Conservation (phyloP, 2,329 filamentous ascomycete genomes). For the Xylariaceae sp. region DNA sequence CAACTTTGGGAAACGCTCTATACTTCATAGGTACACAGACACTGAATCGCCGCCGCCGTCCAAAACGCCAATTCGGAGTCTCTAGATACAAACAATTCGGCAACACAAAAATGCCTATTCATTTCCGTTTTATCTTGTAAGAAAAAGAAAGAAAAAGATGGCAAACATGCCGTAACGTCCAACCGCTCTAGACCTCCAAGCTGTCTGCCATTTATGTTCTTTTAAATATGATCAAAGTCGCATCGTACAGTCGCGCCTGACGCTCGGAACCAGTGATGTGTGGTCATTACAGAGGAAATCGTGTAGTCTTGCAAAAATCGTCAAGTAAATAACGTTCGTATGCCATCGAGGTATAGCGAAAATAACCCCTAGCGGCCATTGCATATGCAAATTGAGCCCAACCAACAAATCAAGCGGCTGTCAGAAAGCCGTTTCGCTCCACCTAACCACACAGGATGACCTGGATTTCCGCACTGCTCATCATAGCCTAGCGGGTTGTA, state of each 20-base stretch:
- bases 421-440: slow-evolving; percentile 3
- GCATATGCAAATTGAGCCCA: slow-evolving; percentile 9
- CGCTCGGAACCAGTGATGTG: slow-evolving; percentile 7
- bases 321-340: slow-evolving; percentile 17
- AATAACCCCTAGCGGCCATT: slow-evolving; percentile 1
- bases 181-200: slow-evolving; percentile 10
- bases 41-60: slow-evolving; percentile 8
- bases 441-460: background rate
- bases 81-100: slow-evolving; percentile 25
- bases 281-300: slow-evolving; percentile 5
- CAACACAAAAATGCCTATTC: slow-evolving; percentile 18
- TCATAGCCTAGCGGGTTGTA: background rate
- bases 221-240: slow-evolving; percentile 13
- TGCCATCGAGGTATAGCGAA: slow-evolving; percentile 21
- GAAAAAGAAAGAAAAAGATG: slow-evolving; percentile 18
- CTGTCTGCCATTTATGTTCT: slow-evolving; percentile 13
- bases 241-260: slow-evolving; percentile 18
- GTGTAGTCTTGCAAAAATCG: slow-evolving; percentile 14
- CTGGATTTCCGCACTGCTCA: no score
- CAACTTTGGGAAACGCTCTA: slow-evolving; percentile 4
- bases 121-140: slow-evolving; percentile 16
- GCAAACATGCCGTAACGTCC: slow-evolving; percentile 22
- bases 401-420: slow-evolving; percentile 6
- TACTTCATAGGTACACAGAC: slow-evolving; percentile 19
- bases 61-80: background rate